Base-by-base conservation (phyloP, 164 flowering plant species). In the Tetrastigma voinierianum region DNA sequence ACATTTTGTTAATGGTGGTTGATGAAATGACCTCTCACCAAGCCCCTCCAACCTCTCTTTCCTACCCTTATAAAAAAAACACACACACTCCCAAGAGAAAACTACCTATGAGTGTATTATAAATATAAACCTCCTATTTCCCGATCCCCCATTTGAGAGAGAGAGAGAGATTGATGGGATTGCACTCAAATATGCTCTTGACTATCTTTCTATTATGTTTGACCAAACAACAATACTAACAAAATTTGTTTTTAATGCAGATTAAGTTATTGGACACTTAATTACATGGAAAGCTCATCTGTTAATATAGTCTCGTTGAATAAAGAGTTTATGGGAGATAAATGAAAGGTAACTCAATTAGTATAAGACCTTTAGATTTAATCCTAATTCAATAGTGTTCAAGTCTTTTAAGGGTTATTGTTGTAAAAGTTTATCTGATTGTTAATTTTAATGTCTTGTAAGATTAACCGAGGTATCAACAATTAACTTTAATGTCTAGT, bases 161-260 rank as follows among this genome's bases (percentile, higher is more conserved):
- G 54, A 32, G 52, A 24, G 53, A 57, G 61, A 19, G 51, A 14
- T 12, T 51, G 77, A 74, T 68, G 61, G 75, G 75, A 71, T 71
- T 71, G 78, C 81, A 77, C 73, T 74, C 77, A 74, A 74, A 78
- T 74, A 69, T 75, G 76, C 78, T 78, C 69, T 72, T 75, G 76
- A 75, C 81, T 52, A 46, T 67, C 76, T 71, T 74, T 68, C 59
- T 16, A 53, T 57, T 46, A 57, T 54, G 53, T 75, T 78, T 78
- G 81, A 75, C 78, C 74, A 55, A 51, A 59, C 51, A 59, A 68
- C 61, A 47, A 64, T 71, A 65, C 51, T 46, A 18, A 19, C 59
- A 49, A 43, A 47, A 49, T 47, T 45, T 20, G 18, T 66, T 18
- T 10, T 57, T 45, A 49, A 57, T 25, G 13, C 44, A 23, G 13